Evolutionary conservation across 2,329 filamentous ascomycete species (phyloP).

Genomic region (Aureobasidium sp.): DNA sequence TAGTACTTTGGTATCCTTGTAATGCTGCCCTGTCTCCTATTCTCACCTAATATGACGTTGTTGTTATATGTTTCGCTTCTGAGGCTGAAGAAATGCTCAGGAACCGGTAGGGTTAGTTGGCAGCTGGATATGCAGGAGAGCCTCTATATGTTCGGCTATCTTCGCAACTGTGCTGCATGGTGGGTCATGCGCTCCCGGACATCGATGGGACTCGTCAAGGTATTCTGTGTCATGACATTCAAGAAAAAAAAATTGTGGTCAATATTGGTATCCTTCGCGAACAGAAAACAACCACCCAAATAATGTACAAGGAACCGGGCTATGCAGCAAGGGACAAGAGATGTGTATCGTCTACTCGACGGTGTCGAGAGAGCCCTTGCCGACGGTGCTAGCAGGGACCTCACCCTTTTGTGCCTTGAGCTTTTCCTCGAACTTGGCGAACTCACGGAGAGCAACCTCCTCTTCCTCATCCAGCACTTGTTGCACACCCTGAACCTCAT

Average conservation of each 20-base stretch:
- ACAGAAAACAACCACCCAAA: neutral
- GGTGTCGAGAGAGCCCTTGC: slow-evolving; percentile 45
- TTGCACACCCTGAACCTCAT: slow-evolving; percentile 87
- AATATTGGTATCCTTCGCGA: slow-evolving; percentile 4
- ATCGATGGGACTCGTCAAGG: too few relatives aligned
- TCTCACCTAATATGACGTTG: neutral
- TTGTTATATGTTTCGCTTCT: neutral
- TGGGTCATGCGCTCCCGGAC: too few relatives aligned
- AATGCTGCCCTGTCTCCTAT: neutral
- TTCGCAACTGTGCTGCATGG: neutral
- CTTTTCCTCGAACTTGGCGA: slow-evolving; percentile 92
- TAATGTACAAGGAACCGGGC: slow-evolving; percentile 7
- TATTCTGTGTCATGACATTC: neutral
- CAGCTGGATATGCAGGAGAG: neutral
- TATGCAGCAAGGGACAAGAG: neutral
- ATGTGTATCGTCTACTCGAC: slow-evolving; percentile 17
- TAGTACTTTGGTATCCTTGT: neutral
- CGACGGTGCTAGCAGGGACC: slow-evolving; percentile 40
- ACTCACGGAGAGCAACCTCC: slow-evolving; percentile 76
- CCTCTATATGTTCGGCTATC: neutral
- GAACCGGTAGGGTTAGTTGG: neutral
- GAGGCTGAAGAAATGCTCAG: neutral
- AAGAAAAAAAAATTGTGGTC: neutral
- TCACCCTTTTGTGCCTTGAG: slow-evolving; percentile 51
- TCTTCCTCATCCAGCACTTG: slow-evolving; percentile 90